Conservation (phyloP, 2,329 filamentous ascomycete genomes). For the Xylaria sp. region DNA sequence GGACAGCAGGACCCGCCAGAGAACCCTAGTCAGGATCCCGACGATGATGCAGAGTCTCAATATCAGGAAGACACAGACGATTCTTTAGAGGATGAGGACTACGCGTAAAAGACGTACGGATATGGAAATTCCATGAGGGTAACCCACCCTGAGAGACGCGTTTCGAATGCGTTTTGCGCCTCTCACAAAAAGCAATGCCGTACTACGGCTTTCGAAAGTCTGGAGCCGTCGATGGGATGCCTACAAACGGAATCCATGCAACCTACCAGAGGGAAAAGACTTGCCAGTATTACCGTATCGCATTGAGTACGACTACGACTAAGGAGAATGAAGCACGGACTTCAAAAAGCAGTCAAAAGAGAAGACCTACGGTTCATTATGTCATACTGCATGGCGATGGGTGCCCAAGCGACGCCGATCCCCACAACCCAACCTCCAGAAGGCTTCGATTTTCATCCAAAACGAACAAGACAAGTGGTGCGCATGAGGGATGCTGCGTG, state of each 20-base stretch:
- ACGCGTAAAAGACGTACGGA: too few relatives aligned
- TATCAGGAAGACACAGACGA: too few relatives aligned
- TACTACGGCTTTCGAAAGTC: not conserved
- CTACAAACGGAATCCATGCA: not conserved
- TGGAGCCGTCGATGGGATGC: not conserved
- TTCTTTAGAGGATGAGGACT: too few relatives aligned
- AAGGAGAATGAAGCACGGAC: not conserved
- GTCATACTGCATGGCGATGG: constrained; percentile 1
- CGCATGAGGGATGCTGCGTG: not conserved
- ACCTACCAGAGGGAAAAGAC: not conserved
- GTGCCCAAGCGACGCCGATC: not conserved
- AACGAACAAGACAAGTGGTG: not conserved
- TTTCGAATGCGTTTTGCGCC: constrained; percentile 6
- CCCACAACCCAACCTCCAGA: not conserved
- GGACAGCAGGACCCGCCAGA: not conserved
- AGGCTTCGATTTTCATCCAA: not conserved
- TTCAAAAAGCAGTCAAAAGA: not conserved
- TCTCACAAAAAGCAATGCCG: constrained; percentile 2
- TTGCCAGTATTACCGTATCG: not conserved
- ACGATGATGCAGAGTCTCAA: too few relatives aligned
- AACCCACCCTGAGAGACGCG: not conserved
- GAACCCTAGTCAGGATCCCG: not conserved
- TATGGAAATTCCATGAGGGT: not conserved
- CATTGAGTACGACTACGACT: not conserved
- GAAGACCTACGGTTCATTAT: not conserved